A percentile compares a stretch with the other conserved stretches of the same genome.
phyloP scores from a whole-genome alignment of 2,329 filamentous ascomycete species.

The Xylaria sp. region DNA sequence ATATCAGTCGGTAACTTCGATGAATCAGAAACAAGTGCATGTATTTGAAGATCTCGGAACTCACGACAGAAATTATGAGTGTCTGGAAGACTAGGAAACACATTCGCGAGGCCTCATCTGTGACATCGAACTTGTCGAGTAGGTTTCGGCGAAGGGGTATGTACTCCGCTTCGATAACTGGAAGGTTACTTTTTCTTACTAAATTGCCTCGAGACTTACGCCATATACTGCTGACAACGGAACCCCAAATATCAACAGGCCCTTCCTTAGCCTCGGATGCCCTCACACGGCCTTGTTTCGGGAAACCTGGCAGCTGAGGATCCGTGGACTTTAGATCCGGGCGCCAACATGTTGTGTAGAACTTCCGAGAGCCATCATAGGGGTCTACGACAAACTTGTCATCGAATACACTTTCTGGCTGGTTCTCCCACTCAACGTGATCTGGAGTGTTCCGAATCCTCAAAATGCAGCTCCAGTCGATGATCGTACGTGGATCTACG shows the following conservation, averaged over 20 bases:
- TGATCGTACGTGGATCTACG: slow-evolving; percentile 47
- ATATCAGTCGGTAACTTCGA: slow-evolving; percentile 72
- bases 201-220: slow-evolving; percentile 65
- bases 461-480: slow-evolving; percentile 73
- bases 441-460: slow-evolving; percentile 51
- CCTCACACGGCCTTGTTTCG: slow-evolving; percentile 55
- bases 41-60: slow-evolving; percentile 47
- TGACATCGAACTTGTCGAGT: slow-evolving; percentile 73
- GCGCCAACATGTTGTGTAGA: slow-evolving; percentile 65
- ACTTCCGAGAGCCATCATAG: slow-evolving; percentile 71
- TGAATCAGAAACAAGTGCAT: slow-evolving; percentile 38
- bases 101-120: slow-evolving; percentile 58
- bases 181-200: slow-evolving; percentile 74
- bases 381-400: slow-evolving; percentile 68
- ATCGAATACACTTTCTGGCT: slow-evolving; percentile 61
- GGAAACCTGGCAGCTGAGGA: slow-evolving; percentile 68
- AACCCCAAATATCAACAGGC: slow-evolving; percentile 77
- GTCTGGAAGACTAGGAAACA: slow-evolving; percentile 83
- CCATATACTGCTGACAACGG: slow-evolving; percentile 84
- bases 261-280: slow-evolving; percentile 52
- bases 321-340: slow-evolving; percentile 71
- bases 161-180: slow-evolving; percentile 80
- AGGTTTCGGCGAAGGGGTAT: slow-evolving; percentile 85
- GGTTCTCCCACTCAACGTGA: slow-evolving; percentile 55
- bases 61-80: slow-evolving; percentile 78